These are phyloP conservation scores for Phoenix dactylifera DNA, from an alignment of 176 grass and related monocot species.

Conservation along the genomic window DNA sequence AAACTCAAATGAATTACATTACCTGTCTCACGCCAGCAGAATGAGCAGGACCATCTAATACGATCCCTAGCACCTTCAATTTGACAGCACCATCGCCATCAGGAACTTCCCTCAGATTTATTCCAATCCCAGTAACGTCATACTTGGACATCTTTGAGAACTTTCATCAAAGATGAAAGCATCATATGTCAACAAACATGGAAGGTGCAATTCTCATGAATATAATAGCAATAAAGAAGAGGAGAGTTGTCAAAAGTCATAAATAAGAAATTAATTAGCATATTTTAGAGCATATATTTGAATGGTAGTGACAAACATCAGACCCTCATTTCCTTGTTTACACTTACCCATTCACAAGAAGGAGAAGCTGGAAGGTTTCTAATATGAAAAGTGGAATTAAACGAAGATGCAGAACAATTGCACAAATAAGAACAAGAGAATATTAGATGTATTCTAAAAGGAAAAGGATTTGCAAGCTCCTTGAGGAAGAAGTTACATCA, in stretches of 20 bases:
- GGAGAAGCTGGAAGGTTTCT: no score
- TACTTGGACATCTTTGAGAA: constrained; percentile 98
- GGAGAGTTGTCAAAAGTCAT: not conserved
- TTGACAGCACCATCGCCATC: constrained; percentile 52
- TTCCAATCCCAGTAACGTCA: constrained; percentile 79
- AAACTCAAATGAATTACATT: constrained; percentile 1
- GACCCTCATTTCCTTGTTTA: no score
- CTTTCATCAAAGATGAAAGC: constrained; percentile 40
- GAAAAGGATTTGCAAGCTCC: no score
- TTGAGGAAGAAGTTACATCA: no score
- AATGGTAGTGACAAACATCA: no score
- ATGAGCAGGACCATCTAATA: constrained; percentile 87
- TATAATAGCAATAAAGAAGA: constrained; percentile 14
- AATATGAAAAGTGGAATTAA: no score
- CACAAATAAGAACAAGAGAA: no score
- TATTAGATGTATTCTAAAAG: no score
- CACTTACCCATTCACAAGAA: no score
- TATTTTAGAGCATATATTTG: not conserved
- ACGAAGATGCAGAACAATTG: no score
- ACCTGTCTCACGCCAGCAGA: constrained; percentile 86
- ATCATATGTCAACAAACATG: constrained; percentile 43
- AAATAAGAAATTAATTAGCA: constrained; percentile 10
- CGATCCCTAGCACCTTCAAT: constrained; percentile 83
- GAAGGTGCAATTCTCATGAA: constrained; percentile 42
- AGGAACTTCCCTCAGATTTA: constrained; percentile 82